Percentiles rank a stretch among this genome's conserved stretches.
Evolutionary conservation across 106 monocot species (phyloP).

Genomic region (Dendrobium chrysotoxum): DNA sequence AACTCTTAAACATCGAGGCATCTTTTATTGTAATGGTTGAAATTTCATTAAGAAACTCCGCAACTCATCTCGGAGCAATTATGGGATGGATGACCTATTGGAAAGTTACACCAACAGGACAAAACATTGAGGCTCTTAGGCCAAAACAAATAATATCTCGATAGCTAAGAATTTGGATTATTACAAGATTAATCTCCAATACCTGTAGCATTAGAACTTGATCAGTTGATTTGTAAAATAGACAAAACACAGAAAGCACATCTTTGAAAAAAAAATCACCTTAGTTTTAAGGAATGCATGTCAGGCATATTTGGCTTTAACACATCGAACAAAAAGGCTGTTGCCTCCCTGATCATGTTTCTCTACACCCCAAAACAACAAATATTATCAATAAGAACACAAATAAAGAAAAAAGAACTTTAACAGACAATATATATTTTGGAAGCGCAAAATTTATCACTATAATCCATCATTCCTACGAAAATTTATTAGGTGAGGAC

Average conservation of each 20-base stretch:
- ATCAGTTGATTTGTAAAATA: background rate
- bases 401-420: background rate
- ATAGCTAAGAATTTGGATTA: no score
- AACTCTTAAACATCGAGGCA: no score
- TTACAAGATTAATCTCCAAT: conserved; percentile 94
- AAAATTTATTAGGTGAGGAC: no score
- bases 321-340: conserved; percentile 96
- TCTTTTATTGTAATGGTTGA: no score
- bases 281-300: conserved; percentile 98
- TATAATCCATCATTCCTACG: no score
- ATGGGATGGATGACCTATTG: no score
- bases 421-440: background rate
- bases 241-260: background rate
- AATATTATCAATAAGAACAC: background rate
- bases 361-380: conserved; percentile 56
- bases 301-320: conserved; percentile 98
- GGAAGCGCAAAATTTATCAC: background rate
- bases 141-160: no score
- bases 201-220: conserved; percentile 37
- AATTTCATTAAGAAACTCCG: no score
- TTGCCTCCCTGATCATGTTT: conserved; percentile 95
- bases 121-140: no score
- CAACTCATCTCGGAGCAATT: no score
- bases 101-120: no score
- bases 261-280: conserved; percentile 25